Percentiles rank a stretch among this genome's conserved stretches.
These are phyloP conservation scores for Mycogone perniciosa DNA, from an alignment of 2,329 filamentous ascomycete species.

Conservation along the genomic window DNA sequence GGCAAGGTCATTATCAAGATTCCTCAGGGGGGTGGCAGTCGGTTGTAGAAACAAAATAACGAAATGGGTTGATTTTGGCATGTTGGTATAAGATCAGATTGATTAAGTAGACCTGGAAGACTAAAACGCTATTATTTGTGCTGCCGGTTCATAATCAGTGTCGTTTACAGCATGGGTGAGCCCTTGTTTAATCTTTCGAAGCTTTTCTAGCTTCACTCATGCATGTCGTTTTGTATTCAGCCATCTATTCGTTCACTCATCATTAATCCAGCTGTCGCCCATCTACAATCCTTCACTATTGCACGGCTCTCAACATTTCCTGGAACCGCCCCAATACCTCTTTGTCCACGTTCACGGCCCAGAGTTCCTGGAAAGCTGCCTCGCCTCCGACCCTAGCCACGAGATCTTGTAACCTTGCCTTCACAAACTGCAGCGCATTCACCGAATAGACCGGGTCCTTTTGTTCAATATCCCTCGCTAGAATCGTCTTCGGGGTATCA, in stretches of 20 bases:
- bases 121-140: neutral
- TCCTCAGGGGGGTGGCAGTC: conserved; percentile 57
- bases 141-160: too few species aligned
- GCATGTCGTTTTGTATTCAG: neutral
- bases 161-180: neutral
- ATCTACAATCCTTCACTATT: conserved; percentile 3
- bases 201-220: too few species aligned
- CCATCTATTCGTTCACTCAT: neutral
- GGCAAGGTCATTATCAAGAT: conserved; percentile 92
- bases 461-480: conserved; percentile 46
- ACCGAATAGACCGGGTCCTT: conserved; percentile 64
- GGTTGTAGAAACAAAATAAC: conserved; percentile 35
- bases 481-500: conserved; percentile 49
- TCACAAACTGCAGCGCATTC: conserved; percentile 58
- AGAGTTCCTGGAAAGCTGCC: conserved; percentile 59
- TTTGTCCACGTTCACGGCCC: conserved; percentile 67
- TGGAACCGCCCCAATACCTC: conserved; percentile 62
- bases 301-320: conserved; percentile 21
- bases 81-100: neutral
- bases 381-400: conserved; percentile 58
- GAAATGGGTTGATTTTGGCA: neutral
- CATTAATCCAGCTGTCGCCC: neutral
- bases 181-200: neutral
- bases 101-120: neutral
- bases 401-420: conserved; percentile 52